Conservation (phyloP, 352 stramenopile genomes). For the Phytopythium helicoides region DNA sequence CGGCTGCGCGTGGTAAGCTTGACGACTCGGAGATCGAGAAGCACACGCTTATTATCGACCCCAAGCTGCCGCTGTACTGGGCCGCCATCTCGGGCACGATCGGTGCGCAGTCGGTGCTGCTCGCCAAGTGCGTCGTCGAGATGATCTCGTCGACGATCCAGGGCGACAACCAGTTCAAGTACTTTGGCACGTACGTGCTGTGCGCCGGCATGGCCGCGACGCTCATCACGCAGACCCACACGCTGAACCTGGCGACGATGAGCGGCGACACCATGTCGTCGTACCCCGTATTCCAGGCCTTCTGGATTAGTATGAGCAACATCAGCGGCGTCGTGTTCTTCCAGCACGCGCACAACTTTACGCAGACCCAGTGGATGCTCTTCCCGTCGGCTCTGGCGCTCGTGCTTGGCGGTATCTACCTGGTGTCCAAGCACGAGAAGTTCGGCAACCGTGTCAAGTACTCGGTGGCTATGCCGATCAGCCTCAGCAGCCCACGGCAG, state of each 20-base stretch:
- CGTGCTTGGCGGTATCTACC: constrained; percentile 72
- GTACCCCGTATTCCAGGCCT: constrained; percentile 86
- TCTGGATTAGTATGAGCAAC: constrained; percentile 89
- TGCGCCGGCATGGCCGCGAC: constrained; percentile 69
- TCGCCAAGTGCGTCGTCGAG: constrained; percentile 84
- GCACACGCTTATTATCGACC: constrained; percentile 83
- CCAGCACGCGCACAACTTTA: constrained; percentile 84
- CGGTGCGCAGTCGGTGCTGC: constrained; percentile 76
- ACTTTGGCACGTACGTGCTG: constrained; percentile 83
- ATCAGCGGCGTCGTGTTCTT: constrained; percentile 88
- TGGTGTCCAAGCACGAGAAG: constrained; percentile 88
- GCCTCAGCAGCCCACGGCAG: constrained; percentile 77
- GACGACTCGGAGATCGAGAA: constrained; percentile 76
- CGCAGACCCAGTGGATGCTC: constrained; percentile 77
- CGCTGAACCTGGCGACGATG: constrained; percentile 85
- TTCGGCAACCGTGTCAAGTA: constrained; percentile 89
- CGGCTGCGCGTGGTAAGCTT: constrained; percentile 43
- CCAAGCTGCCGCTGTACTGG: constrained; percentile 86
- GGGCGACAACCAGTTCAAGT: constrained; percentile 85
- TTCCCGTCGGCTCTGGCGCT: constrained; percentile 71
- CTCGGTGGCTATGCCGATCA: constrained; percentile 86
- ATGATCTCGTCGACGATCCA: constrained; percentile 81
- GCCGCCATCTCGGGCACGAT: constrained; percentile 83
- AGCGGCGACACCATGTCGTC: constrained; percentile 81
- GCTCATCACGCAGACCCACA: constrained; percentile 83